A percentile compares a stretch with the other conserved stretches of the same genome.
Evolutionary conservation across 768 basidiomycete genomes (phyloP).

Genomic region (Myochromella boudieri): DNA sequence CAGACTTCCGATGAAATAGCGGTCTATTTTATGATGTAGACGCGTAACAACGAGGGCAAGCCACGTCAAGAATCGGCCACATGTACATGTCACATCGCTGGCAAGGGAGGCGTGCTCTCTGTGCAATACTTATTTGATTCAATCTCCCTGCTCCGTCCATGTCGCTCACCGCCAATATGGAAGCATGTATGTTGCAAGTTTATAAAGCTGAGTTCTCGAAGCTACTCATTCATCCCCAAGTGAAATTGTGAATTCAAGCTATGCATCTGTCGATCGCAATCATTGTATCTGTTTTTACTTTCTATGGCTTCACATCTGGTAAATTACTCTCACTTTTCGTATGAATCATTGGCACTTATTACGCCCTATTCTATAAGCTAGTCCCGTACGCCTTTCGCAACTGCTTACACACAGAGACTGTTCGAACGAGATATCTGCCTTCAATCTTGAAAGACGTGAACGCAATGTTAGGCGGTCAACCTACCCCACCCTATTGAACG

Average conservation of each 20-base stretch:
- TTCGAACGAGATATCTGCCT: slow-evolving; percentile 14
- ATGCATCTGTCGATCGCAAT: not conserved
- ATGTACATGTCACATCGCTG: no score
- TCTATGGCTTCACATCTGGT: not conserved
- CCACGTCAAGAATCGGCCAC: no score
- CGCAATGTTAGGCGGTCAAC: slow-evolving; percentile 16
- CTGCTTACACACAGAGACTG: no score
- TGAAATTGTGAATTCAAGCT: not conserved
- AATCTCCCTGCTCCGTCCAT: no score
- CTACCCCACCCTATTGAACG: slow-evolving; percentile 16
- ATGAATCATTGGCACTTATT: no score
- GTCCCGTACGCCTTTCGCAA: no score
- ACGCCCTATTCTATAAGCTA: no score
- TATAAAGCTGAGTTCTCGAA: not conserved
- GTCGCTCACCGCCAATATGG: no score
- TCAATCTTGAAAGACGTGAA: slow-evolving; percentile 18
- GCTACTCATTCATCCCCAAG: not conserved
- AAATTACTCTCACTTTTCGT: no score
- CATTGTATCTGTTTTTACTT: not conserved
- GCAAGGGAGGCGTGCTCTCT: no score
- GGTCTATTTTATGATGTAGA: not conserved
- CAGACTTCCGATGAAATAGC: not conserved
- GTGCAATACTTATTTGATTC: no score
- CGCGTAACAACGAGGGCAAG: not conserved
- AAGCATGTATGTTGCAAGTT: not conserved